These are phyloP conservation scores for Boletus huronensis DNA, from an alignment of 768 basidiomycete species.

Conservation along the genomic window DNA sequence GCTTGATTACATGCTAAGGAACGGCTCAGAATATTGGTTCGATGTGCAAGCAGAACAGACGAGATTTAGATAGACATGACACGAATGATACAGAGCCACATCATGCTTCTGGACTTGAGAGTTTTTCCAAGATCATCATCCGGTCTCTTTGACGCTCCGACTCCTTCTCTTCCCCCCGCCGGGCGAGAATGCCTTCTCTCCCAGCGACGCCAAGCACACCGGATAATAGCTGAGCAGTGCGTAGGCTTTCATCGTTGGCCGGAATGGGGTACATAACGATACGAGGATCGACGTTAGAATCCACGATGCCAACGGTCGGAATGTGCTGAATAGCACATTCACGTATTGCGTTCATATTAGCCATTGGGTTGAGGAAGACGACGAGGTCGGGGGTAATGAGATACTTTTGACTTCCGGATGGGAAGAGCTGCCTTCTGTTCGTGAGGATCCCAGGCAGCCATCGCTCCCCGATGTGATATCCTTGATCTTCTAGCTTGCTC, in stretches of 20 bases:
- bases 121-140: constrained; percentile 24
- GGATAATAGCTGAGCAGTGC: constrained; percentile 86
- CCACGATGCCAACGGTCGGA: constrained; percentile 91
- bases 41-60: constrained; percentile 51
- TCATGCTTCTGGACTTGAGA: constrained; percentile 19
- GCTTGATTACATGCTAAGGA: constrained; percentile 17
- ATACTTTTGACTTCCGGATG: constrained; percentile 50
- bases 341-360: constrained; percentile 80
- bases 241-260: constrained; percentile 92
- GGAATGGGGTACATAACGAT: constrained; percentile 98
- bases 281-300: constrained; percentile 94
- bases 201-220: constrained; percentile 91
- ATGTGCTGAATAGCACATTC: constrained; percentile 89
- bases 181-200: constrained; percentile 61
- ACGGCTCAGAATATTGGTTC: constrained; percentile 62
- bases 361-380: constrained; percentile 85
- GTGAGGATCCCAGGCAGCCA: constrained; percentile 98
- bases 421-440: constrained; percentile 74
- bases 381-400: constrained; percentile 81
- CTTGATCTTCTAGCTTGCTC: constrained; percentile 72
- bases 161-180: constrained; percentile 28
- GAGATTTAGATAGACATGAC: constrained; percentile 24
- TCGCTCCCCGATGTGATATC: constrained; percentile 78
- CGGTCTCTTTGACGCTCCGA: constrained; percentile 24
- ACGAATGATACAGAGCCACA: constrained; percentile 3